Base-by-base conservation (phyloP, 495 filamentous ascomycete genomes). In the Penicillium bialowiezense region DNA sequence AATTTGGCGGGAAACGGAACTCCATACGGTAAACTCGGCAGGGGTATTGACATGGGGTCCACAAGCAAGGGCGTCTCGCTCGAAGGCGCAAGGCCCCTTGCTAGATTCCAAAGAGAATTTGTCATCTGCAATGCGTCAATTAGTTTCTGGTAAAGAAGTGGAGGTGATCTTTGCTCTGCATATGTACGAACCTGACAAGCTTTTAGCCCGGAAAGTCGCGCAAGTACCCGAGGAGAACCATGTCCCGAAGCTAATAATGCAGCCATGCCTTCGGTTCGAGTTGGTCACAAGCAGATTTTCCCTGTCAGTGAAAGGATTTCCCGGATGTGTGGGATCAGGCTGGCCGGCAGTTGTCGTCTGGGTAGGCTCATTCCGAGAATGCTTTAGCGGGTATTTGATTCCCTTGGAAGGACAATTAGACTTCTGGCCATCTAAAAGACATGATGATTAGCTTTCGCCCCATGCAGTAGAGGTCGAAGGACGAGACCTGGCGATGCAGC, bases 171-270 rank as follows among this genome's bases (percentile, higher is more conserved):
- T 19, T 32, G 20, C n/a, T 13, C 9, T 17, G 23, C 38, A 35
- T 20, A 10, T 20, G 13, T 21, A 66, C 66, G 21, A 28, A 77
- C 76, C 77, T 34, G 77, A 71, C 0, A 64, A 51, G 29, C 65
- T 60, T 33, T 77, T 69, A 1, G 80, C 75, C 3, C 74, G 81
- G 67, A 83, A 88, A 7, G 80, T 85, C 5, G 87, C 87, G 59
- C 86, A 89, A 1, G 85, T 86, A 0, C 87, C 86, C 12, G 72
- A 75, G 1, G 73, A 71, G 57, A 82, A 90, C 87, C 87, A 90
- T 3, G 75, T 79, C 9, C 87, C 87, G 7, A 63, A 69, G 54
- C 81, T 82, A 65, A 89, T 89, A 50, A 90, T 68, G 54, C 86
- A 90, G 28, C 87, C 86, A n/a, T 75, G 72, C 23, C 68, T 62